Evolutionary conservation across 2,329 filamentous ascomycete species (phyloP).

Genomic region (Ophiostoma novo-ulmi): DNA sequence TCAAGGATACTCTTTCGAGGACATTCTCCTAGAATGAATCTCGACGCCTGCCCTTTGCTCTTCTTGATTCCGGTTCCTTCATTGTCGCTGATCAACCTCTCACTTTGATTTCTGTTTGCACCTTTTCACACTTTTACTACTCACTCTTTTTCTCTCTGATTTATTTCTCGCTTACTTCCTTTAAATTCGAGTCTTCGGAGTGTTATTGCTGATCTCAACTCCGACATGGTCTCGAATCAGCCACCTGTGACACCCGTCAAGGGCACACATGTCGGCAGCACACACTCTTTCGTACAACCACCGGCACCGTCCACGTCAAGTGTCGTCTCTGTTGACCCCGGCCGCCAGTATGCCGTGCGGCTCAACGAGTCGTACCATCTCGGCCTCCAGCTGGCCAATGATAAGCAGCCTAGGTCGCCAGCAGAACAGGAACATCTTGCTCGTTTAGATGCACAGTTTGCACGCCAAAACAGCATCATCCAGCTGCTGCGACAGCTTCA

Average conservation of each 20-base stretch:
- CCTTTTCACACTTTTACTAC: neutral
- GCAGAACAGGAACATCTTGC: conserved; percentile 26
- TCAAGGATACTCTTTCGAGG: neutral
- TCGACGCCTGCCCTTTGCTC: neutral
- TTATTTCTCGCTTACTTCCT: neutral
- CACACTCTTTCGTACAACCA: neutral
- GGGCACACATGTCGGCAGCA: neutral
- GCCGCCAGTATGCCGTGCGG: conserved; percentile 27
- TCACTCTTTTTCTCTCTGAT: neutral
- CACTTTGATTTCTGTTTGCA: neutral
- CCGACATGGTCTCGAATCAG: neutral
- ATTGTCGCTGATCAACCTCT: neutral
- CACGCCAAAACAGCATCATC: conserved; percentile 29
- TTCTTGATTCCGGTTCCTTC: neutral
- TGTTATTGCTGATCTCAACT: neutral
- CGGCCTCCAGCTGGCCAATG: conserved; percentile 29
- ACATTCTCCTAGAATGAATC: neutral
- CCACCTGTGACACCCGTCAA: neutral
- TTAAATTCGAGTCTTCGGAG: neutral
- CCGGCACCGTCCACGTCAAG: neutral
- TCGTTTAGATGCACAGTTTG: conserved; percentile 23
- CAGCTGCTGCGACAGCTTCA: conserved; percentile 29
- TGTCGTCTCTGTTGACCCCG: conserved; percentile 5
- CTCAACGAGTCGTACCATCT: conserved; percentile 33
- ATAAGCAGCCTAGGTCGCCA: conserved; percentile 25